These are phyloP conservation scores for Moesziomyces globuligerus DNA, from an alignment of 1,284 basidiomycete species.

Conservation along the genomic window DNA sequence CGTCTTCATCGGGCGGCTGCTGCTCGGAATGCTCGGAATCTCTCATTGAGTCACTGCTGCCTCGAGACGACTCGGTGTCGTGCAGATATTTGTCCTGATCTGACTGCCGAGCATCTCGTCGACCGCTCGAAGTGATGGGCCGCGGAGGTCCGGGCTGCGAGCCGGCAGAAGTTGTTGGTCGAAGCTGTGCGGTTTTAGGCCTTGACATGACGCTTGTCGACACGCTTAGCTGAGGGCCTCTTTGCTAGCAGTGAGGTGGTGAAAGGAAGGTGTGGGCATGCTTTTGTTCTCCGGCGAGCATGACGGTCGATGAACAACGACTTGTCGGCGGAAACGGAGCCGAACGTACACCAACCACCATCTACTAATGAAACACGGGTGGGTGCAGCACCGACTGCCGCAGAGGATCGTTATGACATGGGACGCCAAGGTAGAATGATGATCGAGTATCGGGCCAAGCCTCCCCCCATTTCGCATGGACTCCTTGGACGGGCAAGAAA, in stretches of 20 bases:
- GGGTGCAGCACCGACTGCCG: no score
- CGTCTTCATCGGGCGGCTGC: constrained; percentile 20
- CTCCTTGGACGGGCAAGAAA: no score
- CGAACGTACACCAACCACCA: no score
- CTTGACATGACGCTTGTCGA: constrained; percentile 17
- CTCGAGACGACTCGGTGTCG: background rate
- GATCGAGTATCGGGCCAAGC: no score
- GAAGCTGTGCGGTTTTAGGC: constrained; percentile 12
- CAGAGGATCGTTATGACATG: no score
- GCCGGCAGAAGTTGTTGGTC: constrained; percentile 23
- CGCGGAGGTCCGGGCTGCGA: constrained; percentile 4
- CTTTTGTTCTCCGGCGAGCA: no score
- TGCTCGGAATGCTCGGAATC: constrained; percentile 1
- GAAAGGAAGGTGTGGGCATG: background rate
- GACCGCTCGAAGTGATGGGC: constrained; percentile 11
- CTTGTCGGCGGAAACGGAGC: no score
- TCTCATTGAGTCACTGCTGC: background rate
- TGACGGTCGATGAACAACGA: no score
- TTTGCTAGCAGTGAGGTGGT: no score
- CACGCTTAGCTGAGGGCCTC: background rate
- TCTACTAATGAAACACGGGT: no score
- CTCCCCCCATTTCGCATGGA: no score
- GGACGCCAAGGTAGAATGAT: no score
- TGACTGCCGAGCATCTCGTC: background rate
- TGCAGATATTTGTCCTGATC: background rate